A percentile compares a stretch with the other conserved stretches of the same genome.
phyloP scores from a whole-genome alignment of 352 stramenopile genomes.

The Phytophthora hybrid region DNA sequence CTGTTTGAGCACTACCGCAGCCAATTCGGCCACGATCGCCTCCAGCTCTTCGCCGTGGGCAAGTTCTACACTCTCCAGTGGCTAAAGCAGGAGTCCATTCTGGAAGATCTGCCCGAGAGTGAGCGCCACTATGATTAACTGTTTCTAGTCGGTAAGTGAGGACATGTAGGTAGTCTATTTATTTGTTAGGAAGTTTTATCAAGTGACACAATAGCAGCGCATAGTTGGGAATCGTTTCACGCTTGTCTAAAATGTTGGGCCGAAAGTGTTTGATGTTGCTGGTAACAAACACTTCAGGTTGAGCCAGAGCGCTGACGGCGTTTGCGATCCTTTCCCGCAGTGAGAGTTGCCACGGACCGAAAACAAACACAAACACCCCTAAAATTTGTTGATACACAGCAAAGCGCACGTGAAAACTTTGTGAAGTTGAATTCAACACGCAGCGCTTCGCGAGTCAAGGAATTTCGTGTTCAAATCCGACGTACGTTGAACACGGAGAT shows the following conservation, averaged over 20 bases:
- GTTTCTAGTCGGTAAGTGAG: conserved; percentile 29
- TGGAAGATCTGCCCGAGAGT: conserved; percentile 36
- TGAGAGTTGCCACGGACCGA: neutral
- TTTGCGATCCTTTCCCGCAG: no score
- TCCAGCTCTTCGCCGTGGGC: conserved; percentile 46
- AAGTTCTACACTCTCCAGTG: conserved; percentile 51
- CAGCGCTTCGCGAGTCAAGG: neutral
- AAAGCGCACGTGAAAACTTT: neutral
- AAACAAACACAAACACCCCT: neutral
- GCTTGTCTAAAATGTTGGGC: neutral
- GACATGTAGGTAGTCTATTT: conserved; percentile 40
- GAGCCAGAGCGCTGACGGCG: no score
- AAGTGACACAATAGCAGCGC: conserved; percentile 35
- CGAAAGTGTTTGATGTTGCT: neutral
- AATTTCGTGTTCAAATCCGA: conserved; percentile 30
- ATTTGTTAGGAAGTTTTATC: conserved; percentile 39
- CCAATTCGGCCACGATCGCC: conserved; percentile 36
- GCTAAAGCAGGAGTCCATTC: conserved; percentile 37
- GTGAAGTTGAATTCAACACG: conserved; percentile 21
- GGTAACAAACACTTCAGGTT: neutral
- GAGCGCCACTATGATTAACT: conserved; percentile 38
- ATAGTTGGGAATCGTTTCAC: conserved; percentile 1
- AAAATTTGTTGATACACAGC: neutral
- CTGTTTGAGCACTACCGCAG: conserved; percentile 44
- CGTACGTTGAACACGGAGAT: conserved; percentile 27